Conservation (phyloP, 2,329 filamentous ascomycete genomes). For the Fusarium fujikuroi region DNA sequence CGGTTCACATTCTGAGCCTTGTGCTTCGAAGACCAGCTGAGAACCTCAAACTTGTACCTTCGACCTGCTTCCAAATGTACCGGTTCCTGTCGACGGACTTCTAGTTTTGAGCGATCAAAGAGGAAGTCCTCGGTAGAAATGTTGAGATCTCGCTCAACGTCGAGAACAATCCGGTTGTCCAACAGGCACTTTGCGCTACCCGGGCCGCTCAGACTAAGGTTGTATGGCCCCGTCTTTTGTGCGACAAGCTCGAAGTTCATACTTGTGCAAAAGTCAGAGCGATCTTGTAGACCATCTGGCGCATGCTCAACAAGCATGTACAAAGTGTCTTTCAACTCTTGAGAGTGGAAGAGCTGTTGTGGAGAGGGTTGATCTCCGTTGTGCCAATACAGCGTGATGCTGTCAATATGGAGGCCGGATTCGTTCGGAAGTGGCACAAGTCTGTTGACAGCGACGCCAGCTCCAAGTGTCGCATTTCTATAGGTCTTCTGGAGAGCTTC, state of each 20-base stretch:
- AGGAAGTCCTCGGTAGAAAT: neutral
- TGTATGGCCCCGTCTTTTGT: neutral
- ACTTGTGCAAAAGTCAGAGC: neutral
- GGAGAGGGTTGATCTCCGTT: neutral
- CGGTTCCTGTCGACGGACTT: neutral
- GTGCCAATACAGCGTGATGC: neutral
- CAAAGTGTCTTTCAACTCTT: neutral
- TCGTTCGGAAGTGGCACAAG: neutral
- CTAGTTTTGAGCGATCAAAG: neutral
- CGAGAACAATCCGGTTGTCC: accelerated
- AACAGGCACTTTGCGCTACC: neutral
- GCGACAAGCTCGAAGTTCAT: neutral
- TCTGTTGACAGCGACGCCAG: neutral
- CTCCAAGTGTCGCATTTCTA: accelerated
- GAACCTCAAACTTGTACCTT: too few species aligned
- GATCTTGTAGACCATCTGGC: neutral
- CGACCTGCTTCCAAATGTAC: too few species aligned
- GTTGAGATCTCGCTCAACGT: neutral
- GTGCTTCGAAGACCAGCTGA: too few species aligned
- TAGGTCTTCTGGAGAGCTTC: neutral
- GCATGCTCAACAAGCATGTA: neutral
- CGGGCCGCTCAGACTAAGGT: neutral
- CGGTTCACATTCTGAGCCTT: too few species aligned
- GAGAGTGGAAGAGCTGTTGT: neutral
- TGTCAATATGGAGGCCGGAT: neutral